Percentiles rank a stretch among this genome's conserved stretches.
These are phyloP conservation scores for Eimeria falciformis DNA, from an alignment of 169 alveolate genomes.

Conservation along the genomic window DNA sequence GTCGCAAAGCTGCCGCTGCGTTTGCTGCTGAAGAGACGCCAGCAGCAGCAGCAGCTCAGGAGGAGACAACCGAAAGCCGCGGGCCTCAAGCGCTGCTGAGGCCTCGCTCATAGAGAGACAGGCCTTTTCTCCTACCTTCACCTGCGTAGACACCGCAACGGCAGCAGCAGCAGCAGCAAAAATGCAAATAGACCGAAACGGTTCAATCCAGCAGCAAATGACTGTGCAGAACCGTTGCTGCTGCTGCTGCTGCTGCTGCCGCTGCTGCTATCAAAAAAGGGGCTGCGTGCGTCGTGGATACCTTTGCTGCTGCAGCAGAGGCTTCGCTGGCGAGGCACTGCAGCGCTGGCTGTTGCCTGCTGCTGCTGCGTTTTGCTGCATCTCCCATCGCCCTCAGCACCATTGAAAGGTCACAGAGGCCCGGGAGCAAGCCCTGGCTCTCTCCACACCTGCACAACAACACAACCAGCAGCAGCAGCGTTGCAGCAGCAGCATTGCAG, in stretches of 20 bases:
- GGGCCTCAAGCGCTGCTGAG: constrained; percentile 7
- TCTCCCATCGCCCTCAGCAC: constrained; percentile 37
- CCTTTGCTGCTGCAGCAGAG: constrained; percentile 36
- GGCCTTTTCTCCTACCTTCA: neutral
- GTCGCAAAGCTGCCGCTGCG: constrained; percentile 32
- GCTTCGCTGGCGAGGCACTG: constrained; percentile 48
- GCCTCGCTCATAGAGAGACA: neutral
- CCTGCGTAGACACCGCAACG: constrained; percentile 37
- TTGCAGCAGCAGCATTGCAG: constrained; percentile 10
- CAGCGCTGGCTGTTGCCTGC: constrained; percentile 28
- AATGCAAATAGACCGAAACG: too few species aligned
- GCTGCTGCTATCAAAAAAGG: neutral
- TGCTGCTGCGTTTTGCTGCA: constrained; percentile 54
- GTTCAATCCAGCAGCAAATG: too few species aligned
- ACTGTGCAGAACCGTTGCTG: neutral
- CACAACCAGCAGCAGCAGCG: constrained; percentile 52
- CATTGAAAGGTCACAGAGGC: constrained; percentile 20
- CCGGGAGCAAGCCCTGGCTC: constrained; percentile 17
- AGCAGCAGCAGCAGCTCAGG: constrained; percentile 46
- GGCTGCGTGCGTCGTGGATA: neutral
- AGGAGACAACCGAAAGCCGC: neutral
- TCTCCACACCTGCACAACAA: constrained; percentile 51
- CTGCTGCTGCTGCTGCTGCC: constrained; percentile 4
- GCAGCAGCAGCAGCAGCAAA: constrained; percentile 18
- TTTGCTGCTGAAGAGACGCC: constrained; percentile 18